These are phyloP conservation scores for Backusella psychrophila DNA, from an alignment of 192 early-diverging fungal genomes.

Conservation along the genomic window DNA sequence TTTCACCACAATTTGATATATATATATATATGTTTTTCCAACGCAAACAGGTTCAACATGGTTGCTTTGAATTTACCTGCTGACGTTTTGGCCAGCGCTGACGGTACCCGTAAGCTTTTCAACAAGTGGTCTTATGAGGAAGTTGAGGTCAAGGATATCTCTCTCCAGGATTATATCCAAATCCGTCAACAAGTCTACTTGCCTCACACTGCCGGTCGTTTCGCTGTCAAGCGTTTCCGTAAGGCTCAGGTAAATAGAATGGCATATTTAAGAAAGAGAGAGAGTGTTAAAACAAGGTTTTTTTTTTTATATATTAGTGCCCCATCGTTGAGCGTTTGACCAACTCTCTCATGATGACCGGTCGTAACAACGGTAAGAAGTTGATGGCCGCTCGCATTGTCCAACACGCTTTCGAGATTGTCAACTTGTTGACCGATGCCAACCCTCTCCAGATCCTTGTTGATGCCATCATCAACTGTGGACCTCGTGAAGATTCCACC, in stretches of 20 bases:
- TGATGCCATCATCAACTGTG: slow-evolving; percentile 99
- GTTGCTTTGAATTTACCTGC: slow-evolving; percentile 54
- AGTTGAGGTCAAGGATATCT: slow-evolving; percentile 87
- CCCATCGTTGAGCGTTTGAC: slow-evolving; percentile 97
- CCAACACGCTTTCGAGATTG: slow-evolving; percentile 99
- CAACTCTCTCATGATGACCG: slow-evolving; percentile 99
- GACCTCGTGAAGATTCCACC: slow-evolving; percentile 98
- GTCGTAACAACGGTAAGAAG: slow-evolving; percentile 99
- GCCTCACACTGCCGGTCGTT: slow-evolving; percentile 98
- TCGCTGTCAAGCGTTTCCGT: slow-evolving; percentile 94
- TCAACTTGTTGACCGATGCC: slow-evolving; percentile 96
- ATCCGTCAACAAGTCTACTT: slow-evolving; percentile 88
- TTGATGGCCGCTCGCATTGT: slow-evolving; percentile 98
- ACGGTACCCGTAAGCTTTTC: slow-evolving; percentile 64
- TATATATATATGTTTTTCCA: no score
- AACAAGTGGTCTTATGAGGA: slow-evolving; percentile 91
- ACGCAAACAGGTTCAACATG: slow-evolving; percentile 20
- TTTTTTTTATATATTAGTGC: no score
- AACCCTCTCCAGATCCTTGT: slow-evolving; percentile 99
- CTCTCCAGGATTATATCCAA: slow-evolving; percentile 89
- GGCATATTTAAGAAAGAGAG: background rate
- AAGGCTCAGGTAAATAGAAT: slow-evolving; percentile 77
- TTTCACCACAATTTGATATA: no score
- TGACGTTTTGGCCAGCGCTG: slow-evolving; percentile 50
- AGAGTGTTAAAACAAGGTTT: no score